Percentiles rank a stretch among this genome's conserved stretches.
Conservation (phyloP, 257 asterid genomes). For the Galeopsis tetrahit region DNA sequence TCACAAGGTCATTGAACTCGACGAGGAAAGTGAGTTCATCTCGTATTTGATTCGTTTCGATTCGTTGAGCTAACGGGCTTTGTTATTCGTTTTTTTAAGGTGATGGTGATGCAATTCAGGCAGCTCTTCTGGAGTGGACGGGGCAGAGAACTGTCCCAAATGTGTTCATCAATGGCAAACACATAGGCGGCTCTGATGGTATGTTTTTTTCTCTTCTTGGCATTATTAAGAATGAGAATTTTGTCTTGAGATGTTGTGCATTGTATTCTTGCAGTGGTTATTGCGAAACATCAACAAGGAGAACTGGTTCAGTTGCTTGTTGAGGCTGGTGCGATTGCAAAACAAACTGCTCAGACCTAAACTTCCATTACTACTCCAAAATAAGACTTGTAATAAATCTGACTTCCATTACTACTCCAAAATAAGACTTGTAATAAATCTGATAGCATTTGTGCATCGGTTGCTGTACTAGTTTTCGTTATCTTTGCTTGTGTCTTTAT, state of each 20-base stretch:
- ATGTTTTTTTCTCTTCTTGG: conserved; percentile 20
- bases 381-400: conserved; percentile 18
- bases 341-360: conserved; percentile 39
- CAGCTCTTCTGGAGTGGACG: conserved; percentile 78
- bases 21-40: conserved; percentile 67
- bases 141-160: conserved; percentile 87
- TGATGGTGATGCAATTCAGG: conserved; percentile 71
- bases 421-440: conserved; percentile 22
- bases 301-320: conserved; percentile 64
- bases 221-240: neutral
- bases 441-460: conserved; percentile 15
- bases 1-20: conserved; percentile 69
- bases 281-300: conserved; percentile 60
- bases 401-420: neutral
- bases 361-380: conserved; percentile 5
- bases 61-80: conserved; percentile 3
- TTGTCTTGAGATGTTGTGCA: neutral
- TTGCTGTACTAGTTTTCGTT: neutral
- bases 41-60: neutral
- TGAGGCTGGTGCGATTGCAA: conserved; percentile 65
- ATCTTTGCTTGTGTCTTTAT: neutral
- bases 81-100: conserved; percentile 38
- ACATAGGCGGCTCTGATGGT: conserved; percentile 90
- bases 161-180: conserved; percentile 78
- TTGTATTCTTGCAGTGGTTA: conserved; percentile 47